Base-by-base conservation (phyloP, 495 filamentous ascomycete species). In the Antarctomyces pellizariae region DNA sequence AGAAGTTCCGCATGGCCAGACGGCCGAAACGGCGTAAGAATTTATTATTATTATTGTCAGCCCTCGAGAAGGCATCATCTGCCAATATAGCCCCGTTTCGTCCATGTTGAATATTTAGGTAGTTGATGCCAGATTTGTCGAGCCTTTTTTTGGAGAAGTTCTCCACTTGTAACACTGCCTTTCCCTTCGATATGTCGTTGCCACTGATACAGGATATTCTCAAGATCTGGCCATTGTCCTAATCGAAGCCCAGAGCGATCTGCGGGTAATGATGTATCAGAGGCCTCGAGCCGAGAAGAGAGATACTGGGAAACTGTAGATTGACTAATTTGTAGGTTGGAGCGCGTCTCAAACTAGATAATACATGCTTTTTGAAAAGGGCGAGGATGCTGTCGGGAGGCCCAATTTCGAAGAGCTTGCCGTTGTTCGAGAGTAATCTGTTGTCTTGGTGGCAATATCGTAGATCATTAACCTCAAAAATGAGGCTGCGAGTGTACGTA, bases 31-130 rank as follows among this genome's bases (percentile, higher is more conserved):
- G n/a, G n/a, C n/a, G n/a, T n/a, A n/a, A n/a, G n/a, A n/a, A n/a
- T n/a, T n/a, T n/a, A n/a, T n/a, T 2, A 15, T 28, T 13, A 30
- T 16, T 7, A 26, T 36, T 26, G 30, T 18, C 7, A 38, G 27
- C 12, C 26, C 33, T 13, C 26, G 13, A 18, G 36, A 26, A 16
- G 37, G 46, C 10, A 25, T 35, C 23, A 37, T 36, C 13, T 32
- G 37, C 45, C 36, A 49, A 31, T 33, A 46, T 16, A 47, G 23
- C 0, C 42, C 34, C 5, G 44, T 42, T 17, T 47, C 37, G 34
- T 45, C 40, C 26, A 49, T 38, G 25, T 45, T 50, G 24, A 36
- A 47, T 38, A 42, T 25, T 42, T 28, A 4, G 32, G 22, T 6
- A 46, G 32, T 18, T 20, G 19, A 7, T 16, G 11, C 34, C 30